Percentiles rank a stretch among this genome's conserved stretches.
Evolutionary conservation across 768 basidiomycete genomes (phyloP).

Genomic region (Hemileccinum impolitum): DNA sequence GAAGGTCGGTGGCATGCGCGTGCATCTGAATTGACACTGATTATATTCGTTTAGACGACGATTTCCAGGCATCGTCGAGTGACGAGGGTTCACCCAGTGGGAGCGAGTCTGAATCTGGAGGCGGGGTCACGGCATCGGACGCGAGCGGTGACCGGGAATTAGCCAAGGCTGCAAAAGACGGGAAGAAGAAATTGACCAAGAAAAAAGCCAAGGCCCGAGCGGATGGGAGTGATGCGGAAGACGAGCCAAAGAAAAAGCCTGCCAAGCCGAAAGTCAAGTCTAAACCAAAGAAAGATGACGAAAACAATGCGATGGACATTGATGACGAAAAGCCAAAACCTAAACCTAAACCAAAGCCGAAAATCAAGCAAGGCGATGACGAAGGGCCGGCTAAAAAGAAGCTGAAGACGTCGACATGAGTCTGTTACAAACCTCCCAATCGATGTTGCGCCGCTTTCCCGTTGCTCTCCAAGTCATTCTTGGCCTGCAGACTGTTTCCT

Average conservation of each 20-base stretch:
- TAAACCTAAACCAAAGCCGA: conserved; percentile 41
- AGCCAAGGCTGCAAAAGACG: conserved; percentile 36
- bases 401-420: conserved; percentile 50
- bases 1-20: conserved; percentile 44
- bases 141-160: conserved; percentile 77
- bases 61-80: conserved; percentile 83
- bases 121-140: conserved; percentile 78
- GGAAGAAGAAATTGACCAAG: conserved; percentile 36
- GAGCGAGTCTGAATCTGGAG: conserved; percentile 57
- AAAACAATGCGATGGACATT: conserved; percentile 48
- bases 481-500: not conserved
- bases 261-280: conserved; percentile 42
- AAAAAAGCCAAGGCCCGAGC: conserved; percentile 45
- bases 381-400: conserved; percentile 75
- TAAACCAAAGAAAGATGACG: conserved; percentile 40
- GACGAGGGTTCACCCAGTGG: conserved; percentile 88
- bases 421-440: not conserved
- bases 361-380: conserved; percentile 35
- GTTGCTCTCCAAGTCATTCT: not conserved
- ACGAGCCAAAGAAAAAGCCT: conserved; percentile 50
- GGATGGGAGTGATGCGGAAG: conserved; percentile 40
- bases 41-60: conserved; percentile 57
- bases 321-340: conserved; percentile 40
- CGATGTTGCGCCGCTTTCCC: too few relatives aligned
- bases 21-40: conserved; percentile 1